phyloP scores from a whole-genome alignment of 164 flowering plant genomes.

The Aristolochia fimbriata region DNA sequence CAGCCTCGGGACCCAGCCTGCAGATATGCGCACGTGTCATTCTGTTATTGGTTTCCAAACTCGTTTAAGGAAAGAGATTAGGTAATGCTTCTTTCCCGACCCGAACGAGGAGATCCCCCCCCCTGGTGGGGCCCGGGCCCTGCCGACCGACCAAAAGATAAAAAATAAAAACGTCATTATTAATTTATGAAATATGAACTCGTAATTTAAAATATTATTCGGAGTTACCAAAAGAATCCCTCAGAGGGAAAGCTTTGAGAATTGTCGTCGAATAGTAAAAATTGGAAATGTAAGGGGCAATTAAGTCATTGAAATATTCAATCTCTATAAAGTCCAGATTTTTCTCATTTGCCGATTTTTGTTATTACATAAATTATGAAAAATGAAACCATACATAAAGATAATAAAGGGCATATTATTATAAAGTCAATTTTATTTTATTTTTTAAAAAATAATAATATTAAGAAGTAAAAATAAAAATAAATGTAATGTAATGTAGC shows the following conservation, averaged over 20 bases:
- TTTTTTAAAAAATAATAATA: background rate
- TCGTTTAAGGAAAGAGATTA: background rate
- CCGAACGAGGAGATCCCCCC: background rate
- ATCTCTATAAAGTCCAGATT: too few species aligned
- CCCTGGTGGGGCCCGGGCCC: background rate
- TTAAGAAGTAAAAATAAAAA: background rate
- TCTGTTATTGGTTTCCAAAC: background rate
- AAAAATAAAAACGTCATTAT: background rate
- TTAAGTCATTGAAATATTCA: too few species aligned
- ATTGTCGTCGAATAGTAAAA: too few species aligned
- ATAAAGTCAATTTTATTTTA: background rate
- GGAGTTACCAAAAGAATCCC: too few species aligned
- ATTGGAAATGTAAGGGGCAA: too few species aligned
- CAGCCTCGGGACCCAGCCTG: conserved; percentile 7
- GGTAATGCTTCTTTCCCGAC: background rate
- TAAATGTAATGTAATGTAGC: too few species aligned
- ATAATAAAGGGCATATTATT: too few species aligned
- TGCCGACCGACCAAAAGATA: background rate
- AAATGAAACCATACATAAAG: too few species aligned
- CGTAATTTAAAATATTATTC: too few species aligned
- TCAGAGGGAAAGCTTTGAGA: too few species aligned
- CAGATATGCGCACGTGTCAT: conserved; percentile 4
- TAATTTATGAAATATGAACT: background rate
- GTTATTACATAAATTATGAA: too few species aligned
- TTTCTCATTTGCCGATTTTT: too few species aligned